These are phyloP conservation scores for Stagonosporopsis cucurbitacearum DNA, from an alignment of 2,329 filamentous ascomycete species.

Conservation along the genomic window DNA sequence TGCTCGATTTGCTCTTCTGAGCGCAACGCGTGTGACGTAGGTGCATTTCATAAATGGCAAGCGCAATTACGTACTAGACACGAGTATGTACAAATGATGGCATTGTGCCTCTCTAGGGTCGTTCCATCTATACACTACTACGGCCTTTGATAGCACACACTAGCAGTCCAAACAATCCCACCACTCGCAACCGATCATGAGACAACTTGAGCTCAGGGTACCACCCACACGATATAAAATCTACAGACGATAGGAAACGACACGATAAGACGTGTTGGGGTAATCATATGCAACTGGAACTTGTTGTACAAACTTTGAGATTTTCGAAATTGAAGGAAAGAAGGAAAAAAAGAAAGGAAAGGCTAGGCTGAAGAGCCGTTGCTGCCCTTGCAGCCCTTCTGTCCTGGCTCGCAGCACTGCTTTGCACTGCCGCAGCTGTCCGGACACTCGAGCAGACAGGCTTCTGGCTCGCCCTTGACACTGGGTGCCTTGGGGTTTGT, in stretches of 20 bases:
- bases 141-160: background rate
- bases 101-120: background rate
- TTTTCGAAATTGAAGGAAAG: background rate
- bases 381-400: slow-evolving; percentile 30
- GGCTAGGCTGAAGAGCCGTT: slow-evolving; percentile 24
- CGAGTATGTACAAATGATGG: background rate
- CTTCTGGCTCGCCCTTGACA: slow-evolving; percentile 43
- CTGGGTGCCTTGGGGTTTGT: slow-evolving; percentile 46
- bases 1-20: background rate
- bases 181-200: background rate
- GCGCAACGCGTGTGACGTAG: background rate
- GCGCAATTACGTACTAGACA: background rate
- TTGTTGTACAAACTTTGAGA: slow-evolving; percentile 25
- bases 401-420: slow-evolving; percentile 51
- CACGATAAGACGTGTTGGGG: slow-evolving; percentile 1
- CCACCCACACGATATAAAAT: background rate
- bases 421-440: slow-evolving; percentile 52
- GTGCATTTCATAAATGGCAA: background rate
- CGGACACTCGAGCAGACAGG: slow-evolving; percentile 53
- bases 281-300: background rate
- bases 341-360: background rate
- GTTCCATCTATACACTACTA: background rate
- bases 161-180: background rate
- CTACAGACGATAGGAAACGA: slow-evolving; percentile 6
- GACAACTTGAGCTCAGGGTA: background rate